phyloP scores from a whole-genome alignment of 2,329 filamentous ascomycete genomes.

The Phialemoniopsis sp. region DNA sequence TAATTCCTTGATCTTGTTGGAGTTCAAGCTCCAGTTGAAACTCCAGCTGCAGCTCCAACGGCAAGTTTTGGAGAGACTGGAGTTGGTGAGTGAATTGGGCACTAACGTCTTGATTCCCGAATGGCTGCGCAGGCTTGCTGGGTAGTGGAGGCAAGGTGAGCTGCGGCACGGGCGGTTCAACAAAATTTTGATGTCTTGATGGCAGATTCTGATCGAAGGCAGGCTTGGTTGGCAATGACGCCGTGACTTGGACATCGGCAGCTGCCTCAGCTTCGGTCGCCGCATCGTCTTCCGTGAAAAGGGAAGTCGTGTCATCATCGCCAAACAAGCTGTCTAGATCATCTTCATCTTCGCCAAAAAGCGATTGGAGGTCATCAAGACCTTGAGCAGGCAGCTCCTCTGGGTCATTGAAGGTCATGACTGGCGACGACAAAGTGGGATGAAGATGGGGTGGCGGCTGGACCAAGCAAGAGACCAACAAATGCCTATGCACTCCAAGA shows the following conservation, averaged over 20 bases:
- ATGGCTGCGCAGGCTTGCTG: background rate
- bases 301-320: constrained; percentile 5
- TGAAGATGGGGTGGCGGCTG: too few species aligned
- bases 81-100: background rate
- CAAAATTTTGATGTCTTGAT: background rate
- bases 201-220: background rate
- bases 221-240: background rate
- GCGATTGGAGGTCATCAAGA: background rate
- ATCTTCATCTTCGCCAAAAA: background rate
- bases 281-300: background rate
- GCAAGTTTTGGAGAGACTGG: background rate
- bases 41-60: constrained; percentile 1
- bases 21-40: background rate
- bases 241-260: background rate
- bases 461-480: too few species aligned
- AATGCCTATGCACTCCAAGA: too few species aligned
- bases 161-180: background rate
- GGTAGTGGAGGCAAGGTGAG: constrained; percentile 2
- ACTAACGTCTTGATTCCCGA: constrained; percentile 2
- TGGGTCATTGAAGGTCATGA: background rate
- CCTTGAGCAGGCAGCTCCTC: background rate
- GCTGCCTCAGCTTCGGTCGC: too few species aligned
- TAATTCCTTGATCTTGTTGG: constrained; percentile 1
- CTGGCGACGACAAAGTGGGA: background rate
- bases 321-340: constrained; percentile 13